Base-by-base conservation (phyloP, 495 filamentous ascomycete species). In the Astrothelium subdiscretum region DNA sequence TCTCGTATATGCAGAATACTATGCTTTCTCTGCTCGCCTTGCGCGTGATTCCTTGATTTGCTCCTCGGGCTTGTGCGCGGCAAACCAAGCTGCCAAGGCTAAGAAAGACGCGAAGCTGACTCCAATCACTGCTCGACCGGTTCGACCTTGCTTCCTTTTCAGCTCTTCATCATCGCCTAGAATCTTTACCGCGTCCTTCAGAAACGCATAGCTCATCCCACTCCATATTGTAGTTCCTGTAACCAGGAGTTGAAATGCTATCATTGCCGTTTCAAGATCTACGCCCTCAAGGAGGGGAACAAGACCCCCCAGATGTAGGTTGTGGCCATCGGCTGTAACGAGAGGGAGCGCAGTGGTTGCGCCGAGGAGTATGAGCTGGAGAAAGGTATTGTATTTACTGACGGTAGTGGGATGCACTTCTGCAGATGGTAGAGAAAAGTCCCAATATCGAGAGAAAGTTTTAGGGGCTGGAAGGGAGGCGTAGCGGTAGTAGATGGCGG, bases 391-490 rank as follows among this genome's bases (percentile, higher is more conserved):
- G 59, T 71, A 64, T 79, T 98, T 98, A 66, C 88, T 94, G 66
- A 98, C 90, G 18, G 79, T 83, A 0, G 94, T 98, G 0, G 94
- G 94, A 65, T 87, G 87, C 3, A 98, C 94, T 73, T 97, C 94
- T 0, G 94, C 94, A 52, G 84, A 89, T 0, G 94, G 94, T 20
- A 98, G 81, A 12, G 86, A 89, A 68, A 97, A 97, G 71, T 98
- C 95, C 95, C 95, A 98, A 72, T 97, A 98, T n/a, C 94, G 78
- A 15, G 79, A 74, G 74, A 96, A 87, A 0, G 94, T 97, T 74
- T 96, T 96, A 4, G 94, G 94, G 0, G 88, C 85, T 1, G 94
- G 94, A 24, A 98, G 81, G 2, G 88, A 92, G 57, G 95, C 94
- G 83, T 89, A 98, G 38, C 94, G 85, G 70, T 91, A 97, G 74